Conservation (phyloP, 768 basidiomycete species). For the Boletus pseudo-olivaceus region DNA sequence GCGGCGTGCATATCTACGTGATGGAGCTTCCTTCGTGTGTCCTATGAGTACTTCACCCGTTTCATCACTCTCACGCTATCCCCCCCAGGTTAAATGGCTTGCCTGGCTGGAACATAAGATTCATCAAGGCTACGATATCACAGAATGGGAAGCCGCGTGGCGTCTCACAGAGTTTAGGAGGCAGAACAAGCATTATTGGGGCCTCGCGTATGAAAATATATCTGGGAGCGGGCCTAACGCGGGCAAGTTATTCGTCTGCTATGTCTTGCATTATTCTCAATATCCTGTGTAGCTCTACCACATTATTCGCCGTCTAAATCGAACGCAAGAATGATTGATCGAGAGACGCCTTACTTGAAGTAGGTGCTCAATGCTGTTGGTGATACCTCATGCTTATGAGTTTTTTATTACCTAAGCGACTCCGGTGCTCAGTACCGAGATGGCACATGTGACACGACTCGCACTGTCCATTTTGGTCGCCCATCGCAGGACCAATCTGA, state of each 20-base stretch:
- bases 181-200: conserved; percentile 71
- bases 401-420: conserved; percentile 52
- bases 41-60: conserved; percentile 6
- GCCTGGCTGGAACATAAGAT: conserved; percentile 89
- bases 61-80: conserved; percentile 11
- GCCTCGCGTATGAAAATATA: conserved; percentile 86
- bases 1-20: conserved; percentile 79
- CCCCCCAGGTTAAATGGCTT: conserved; percentile 65
- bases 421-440: conserved; percentile 89
- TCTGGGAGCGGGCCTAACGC: conserved; percentile 89
- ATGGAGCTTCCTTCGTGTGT: conserved; percentile 82
- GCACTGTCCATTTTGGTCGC: conserved; percentile 84
- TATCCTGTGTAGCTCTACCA: conserved; percentile 59
- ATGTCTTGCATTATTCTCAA: background rate
- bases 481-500: conserved; percentile 83
- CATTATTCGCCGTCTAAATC: conserved; percentile 82
- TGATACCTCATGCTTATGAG: conserved; percentile 15
- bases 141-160: conserved; percentile 90
- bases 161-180: conserved; percentile 74
- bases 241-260: conserved; percentile 34
- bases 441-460: conserved; percentile 84
- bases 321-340: conserved; percentile 69
- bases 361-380: conserved; percentile 35
- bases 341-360: conserved; percentile 86
- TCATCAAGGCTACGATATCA: conserved; percentile 71